A percentile compares a stretch with the other conserved stretches of the same genome.
These are phyloP conservation scores for Annulohypoxylon truncatum DNA, from an alignment of 2,329 filamentous ascomycete genomes.

Conservation along the genomic window DNA sequence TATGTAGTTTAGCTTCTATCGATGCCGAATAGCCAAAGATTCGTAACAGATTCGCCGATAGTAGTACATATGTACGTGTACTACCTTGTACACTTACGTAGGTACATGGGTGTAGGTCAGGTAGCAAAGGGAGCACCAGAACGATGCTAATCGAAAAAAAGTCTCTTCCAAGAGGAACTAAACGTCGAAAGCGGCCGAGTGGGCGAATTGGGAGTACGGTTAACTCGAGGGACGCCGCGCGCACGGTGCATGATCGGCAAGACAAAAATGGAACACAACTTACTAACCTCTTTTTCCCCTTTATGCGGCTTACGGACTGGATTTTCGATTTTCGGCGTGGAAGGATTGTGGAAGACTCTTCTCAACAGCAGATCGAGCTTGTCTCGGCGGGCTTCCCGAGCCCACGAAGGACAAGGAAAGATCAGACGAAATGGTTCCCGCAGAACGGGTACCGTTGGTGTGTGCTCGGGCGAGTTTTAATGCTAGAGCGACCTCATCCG, in stretches of 20 bases:
- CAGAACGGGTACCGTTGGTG: conserved; percentile 1
- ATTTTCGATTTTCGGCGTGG: conserved; percentile 3
- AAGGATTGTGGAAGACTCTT: conserved; percentile 20
- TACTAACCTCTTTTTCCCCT: conserved; percentile 31
- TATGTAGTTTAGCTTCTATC: neutral
- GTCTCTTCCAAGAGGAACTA: neutral
- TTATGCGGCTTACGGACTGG: conserved; percentile 37
- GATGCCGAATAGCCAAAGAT: conserved; percentile 13
- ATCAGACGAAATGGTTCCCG: conserved; percentile 29
- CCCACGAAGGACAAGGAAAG: conserved; percentile 15
- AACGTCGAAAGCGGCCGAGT: conserved; percentile 5
- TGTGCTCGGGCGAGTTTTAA: neutral
- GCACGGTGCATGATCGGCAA: conserved; percentile 33
- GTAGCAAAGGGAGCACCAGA: neutral
- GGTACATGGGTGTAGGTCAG: neutral
- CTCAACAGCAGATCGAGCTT: conserved; percentile 19
- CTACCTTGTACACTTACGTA: neutral
- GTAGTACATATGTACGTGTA: conserved; percentile 4
- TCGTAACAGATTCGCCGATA: conserved; percentile 1
- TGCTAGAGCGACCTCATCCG: conserved; percentile 8
- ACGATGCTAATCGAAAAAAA: conserved; percentile 2
- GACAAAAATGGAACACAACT: conserved; percentile 27
- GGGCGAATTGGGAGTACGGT: conserved; percentile 30
- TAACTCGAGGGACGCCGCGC: conserved; percentile 16
- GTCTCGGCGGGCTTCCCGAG: conserved; percentile 21